These are phyloP conservation scores for Conticribra guillardii DNA, from an alignment of 108 stramenopile species.

Conservation along the genomic window DNA sequence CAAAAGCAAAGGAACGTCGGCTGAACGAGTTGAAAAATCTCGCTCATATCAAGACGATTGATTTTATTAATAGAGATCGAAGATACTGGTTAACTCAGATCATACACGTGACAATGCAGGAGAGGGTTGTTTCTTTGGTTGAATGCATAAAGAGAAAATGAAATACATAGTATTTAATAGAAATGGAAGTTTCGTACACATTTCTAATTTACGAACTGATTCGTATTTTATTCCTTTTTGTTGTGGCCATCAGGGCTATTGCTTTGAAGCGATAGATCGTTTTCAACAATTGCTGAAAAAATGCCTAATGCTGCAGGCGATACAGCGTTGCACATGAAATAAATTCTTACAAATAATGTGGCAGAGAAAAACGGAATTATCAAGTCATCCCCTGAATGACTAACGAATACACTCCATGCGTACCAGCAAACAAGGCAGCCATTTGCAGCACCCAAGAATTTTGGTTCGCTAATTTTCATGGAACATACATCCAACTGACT, in stretches of 20 bases:
- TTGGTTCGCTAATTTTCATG: constrained; percentile 10
- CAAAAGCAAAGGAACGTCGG: too few relatives aligned
- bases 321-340: constrained; percentile 17
- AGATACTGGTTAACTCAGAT: too few relatives aligned
- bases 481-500: neutral
- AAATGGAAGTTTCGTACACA: too few relatives aligned
- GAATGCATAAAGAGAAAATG: too few relatives aligned
- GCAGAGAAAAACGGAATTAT: constrained; percentile 20
- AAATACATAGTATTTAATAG: too few relatives aligned
- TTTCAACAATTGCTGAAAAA: constrained; percentile 26
- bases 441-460: neutral
- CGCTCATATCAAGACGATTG: too few relatives aligned
- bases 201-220: too few relatives aligned
- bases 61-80: too few relatives aligned
- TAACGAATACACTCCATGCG: constrained; percentile 34
- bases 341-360: constrained; percentile 5
- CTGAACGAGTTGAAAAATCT: too few relatives aligned
- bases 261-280: constrained; percentile 23
- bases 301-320: constrained; percentile 21
- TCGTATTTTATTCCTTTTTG: constrained; percentile 24
- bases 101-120: too few relatives aligned
- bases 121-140: too few relatives aligned
- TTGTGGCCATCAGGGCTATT: constrained; percentile 19
- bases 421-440: constrained; percentile 19
- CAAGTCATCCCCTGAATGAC: constrained; percentile 22